Evolutionary conservation across 2,329 filamentous ascomycete species (phyloP), one percentile per base, ranked within the genome.

Genomic region (Penicillium freii): DNA sequence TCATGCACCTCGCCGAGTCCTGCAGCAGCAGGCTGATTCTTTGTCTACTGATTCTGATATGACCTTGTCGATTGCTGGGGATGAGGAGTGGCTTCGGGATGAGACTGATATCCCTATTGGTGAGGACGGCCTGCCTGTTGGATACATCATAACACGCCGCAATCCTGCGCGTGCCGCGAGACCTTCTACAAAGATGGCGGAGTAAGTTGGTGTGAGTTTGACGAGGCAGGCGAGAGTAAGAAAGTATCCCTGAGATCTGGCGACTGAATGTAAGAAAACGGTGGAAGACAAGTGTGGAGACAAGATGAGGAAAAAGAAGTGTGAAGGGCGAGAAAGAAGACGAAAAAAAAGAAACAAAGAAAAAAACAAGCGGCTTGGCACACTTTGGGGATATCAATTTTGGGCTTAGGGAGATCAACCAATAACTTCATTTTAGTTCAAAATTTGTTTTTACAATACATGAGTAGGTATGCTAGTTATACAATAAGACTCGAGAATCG

Each of bases 391-490:
- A 50, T 38, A 21, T 40, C 47, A 19, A 39, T 10, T 46, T 38
- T 11, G n/a, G 21, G 31, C 7, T 29, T 46, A 23, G n/a, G 50
- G 11, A 47, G 23, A 33, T 59, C 47, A 43, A 47, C 31, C 29
- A 54, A 54, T 56, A 29, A 50, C 34, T 15, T 54, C 21, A 4
- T 42, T 45, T 40, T 25, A 43, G 23, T 43, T 40, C 33, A 11
- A 31, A 25, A 5, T 23, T 2, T 51, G 5, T 40, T 56, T 56
- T 43, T 57, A 53, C 49, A 53, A 47, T 49, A 6, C 27, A 17
- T n/a, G 15, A n/a, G 27, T 34, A 46, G 34, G 13, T 36, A 36
- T 36, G 25, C 25, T 66, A 66, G 46, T 64, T 53, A 65, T 67
- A 69, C 65, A 70, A 36, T 46, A 25, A 27, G 51, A 48, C 23